A percentile compares a stretch with the other conserved stretches of the same genome.
phyloP scores from a whole-genome alignment of 2,329 filamentous ascomycete genomes.

The Graphilbum ipis-grandicollis region DNA sequence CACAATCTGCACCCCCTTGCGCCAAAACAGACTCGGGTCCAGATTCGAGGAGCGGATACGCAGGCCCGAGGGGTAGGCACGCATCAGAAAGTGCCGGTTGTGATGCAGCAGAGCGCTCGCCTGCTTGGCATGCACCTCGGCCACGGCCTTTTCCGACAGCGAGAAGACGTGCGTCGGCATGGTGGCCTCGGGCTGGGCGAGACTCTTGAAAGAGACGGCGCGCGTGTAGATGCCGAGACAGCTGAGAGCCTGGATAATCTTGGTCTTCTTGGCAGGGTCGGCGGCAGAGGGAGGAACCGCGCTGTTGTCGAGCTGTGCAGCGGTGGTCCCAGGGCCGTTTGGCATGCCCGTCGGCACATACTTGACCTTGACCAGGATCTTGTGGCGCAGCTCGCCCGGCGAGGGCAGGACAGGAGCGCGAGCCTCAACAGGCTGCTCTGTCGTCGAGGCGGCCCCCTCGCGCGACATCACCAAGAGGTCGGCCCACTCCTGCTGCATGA shows the following conservation, averaged over 20 bases:
- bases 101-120: conserved; percentile 50
- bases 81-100: conserved; percentile 69
- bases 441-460: too few relatives aligned
- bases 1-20: conserved; percentile 76
- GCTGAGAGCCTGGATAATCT: conserved; percentile 58
- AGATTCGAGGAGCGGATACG: conserved; percentile 74
- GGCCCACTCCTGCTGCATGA: conserved; percentile 77
- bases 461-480: conserved; percentile 45
- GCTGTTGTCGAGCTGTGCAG: too few relatives aligned
- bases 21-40: conserved; percentile 73
- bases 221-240: conserved; percentile 67
- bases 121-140: conserved; percentile 36
- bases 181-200: conserved; percentile 51
- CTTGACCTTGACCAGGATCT: conserved; percentile 76
- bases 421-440: background rate
- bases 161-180: conserved; percentile 57
- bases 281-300: conserved; percentile 12
- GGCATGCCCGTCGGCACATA: conserved; percentile 43
- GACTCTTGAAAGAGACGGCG: conserved; percentile 65
- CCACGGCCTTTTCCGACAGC: conserved; percentile 45
- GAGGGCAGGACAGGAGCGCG: conserved; percentile 33
- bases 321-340: too few relatives aligned
- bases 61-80: conserved; percentile 71
- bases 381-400: conserved; percentile 52
- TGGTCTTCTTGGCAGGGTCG: conserved; percentile 27